Base-by-base conservation (phyloP, 345 rosid species). In the Lepidium didymum region DNA sequence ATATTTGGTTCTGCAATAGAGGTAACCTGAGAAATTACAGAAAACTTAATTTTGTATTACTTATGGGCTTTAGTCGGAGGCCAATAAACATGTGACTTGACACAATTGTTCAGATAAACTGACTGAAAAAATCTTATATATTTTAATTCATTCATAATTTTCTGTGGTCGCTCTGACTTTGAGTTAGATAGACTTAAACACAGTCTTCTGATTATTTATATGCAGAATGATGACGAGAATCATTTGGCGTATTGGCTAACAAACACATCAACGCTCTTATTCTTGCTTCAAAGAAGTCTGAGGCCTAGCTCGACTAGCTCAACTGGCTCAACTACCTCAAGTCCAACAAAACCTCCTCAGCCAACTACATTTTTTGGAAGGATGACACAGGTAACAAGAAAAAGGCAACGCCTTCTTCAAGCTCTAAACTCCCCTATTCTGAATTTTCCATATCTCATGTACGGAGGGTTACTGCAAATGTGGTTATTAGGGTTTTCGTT, bases 221-320 rank as follows among this genome's bases (percentile, higher is more conserved):
- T 80, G 70, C 93, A 94, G 97, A 81, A 87, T 46, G 99, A 91
- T 49, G 77, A 86, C 79, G 86, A 79, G 69, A 83, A 79, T 58
- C 89, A 87, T 71, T 77, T 94, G 89, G 95, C 89, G 50, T 91
- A 91, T 68, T 94, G 99, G 99, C 81, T 94, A 41, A 87, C 97
- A 10, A 94, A 84, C 77, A 77, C 95, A 36, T 89, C 99, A 42
- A 73, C 86, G 37, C 77, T 94, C 36, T 41, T 75, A 71, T 87
- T 87, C 79, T 76, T 94, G 87, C 90, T 94, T 81, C 97, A 94
- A 76, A 71, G 77, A 69, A 88, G 91, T 73, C 55, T 94, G 50
- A 91, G 86, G 78, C 70, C 84, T 70, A 84, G 81, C 74, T 67
- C 83, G 76, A 63, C 72, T 74, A 69, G 56, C 57, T 0, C 33